Percentiles rank a stretch among this genome's conserved stretches.
phyloP scores from a whole-genome alignment of 441 rosid genomes.

The California macrophylla region DNA sequence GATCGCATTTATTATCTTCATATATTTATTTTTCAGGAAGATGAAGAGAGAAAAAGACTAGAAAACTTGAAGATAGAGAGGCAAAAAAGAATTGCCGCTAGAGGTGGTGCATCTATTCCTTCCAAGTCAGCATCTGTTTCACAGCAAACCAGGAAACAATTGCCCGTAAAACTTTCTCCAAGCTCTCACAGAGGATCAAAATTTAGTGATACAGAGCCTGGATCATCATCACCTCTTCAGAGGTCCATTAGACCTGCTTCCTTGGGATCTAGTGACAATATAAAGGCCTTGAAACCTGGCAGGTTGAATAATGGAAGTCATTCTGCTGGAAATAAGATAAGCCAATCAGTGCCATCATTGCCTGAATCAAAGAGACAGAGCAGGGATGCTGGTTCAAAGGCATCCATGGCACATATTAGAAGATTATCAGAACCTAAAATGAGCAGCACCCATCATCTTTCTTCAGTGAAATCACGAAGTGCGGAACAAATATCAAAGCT shows the following conservation, averaged over 20 bases:
- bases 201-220: slow-evolving; percentile 75
- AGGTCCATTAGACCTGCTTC: slow-evolving; percentile 44
- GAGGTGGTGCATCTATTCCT: slow-evolving; percentile 38
- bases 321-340: slow-evolving; percentile 48
- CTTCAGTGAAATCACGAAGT: slow-evolving; percentile 45
- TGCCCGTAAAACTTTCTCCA: slow-evolving; percentile 58
- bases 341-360: slow-evolving; percentile 59
- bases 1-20: neutral
- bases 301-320: slow-evolving; percentile 42
- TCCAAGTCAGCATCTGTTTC: slow-evolving; percentile 36
- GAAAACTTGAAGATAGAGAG: slow-evolving; percentile 79
- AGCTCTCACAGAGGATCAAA: slow-evolving; percentile 59
- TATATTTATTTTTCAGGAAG: slow-evolving; percentile 47
- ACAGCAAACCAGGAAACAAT: slow-evolving; percentile 41
- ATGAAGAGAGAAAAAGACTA: slow-evolving; percentile 61
- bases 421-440: slow-evolving; percentile 82
- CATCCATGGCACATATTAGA: slow-evolving; percentile 60
- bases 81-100: slow-evolving; percentile 87
- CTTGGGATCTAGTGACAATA: slow-evolving; percentile 38
- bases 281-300: slow-evolving; percentile 43
- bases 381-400: slow-evolving; percentile 36
- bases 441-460: slow-evolving; percentile 26
- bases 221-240: slow-evolving; percentile 63
- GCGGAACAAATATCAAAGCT: slow-evolving; percentile 32
- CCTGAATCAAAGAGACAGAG: slow-evolving; percentile 52